These are phyloP conservation scores for Tetrahymena borealis DNA, from an alignment of 73 alveolate genomes.

Conservation along the genomic window DNA sequence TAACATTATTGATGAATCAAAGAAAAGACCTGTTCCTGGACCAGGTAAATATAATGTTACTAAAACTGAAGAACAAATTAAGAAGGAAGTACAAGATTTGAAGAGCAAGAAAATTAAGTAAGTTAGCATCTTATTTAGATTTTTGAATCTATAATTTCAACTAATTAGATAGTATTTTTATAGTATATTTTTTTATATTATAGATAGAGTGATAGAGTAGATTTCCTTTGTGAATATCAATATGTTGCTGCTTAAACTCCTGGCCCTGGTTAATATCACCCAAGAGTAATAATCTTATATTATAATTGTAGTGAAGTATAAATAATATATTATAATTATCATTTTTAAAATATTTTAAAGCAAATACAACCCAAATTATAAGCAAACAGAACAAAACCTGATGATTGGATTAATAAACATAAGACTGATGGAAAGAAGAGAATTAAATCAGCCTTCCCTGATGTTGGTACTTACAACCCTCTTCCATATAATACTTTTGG, in stretches of 20 bases:
- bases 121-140: too few species aligned
- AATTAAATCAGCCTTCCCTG: not conserved
- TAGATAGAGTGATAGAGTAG: not conserved
- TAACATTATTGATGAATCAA: not conserved
- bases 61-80: not conserved
- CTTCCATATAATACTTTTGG: not conserved
- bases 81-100: not conserved
- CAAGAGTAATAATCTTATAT: not conserved
- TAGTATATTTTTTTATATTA: not conserved
- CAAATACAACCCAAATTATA: not conserved
- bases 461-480: not conserved
- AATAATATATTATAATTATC: not conserved
- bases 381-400: not conserved
- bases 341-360: not conserved
- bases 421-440: not conserved
- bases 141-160: too few species aligned
- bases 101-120: not conserved
- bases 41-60: not conserved
- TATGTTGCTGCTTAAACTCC: not conserved
- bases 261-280: not conserved
- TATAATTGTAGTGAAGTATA: not conserved
- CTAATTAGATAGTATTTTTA: not conserved
- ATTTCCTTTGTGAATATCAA: not conserved
- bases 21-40: conserved; percentile 1
- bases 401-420: not conserved